phyloP scores from a whole-genome alignment of 2,329 filamentous ascomycete species.

The Talaromyces sp. region DNA sequence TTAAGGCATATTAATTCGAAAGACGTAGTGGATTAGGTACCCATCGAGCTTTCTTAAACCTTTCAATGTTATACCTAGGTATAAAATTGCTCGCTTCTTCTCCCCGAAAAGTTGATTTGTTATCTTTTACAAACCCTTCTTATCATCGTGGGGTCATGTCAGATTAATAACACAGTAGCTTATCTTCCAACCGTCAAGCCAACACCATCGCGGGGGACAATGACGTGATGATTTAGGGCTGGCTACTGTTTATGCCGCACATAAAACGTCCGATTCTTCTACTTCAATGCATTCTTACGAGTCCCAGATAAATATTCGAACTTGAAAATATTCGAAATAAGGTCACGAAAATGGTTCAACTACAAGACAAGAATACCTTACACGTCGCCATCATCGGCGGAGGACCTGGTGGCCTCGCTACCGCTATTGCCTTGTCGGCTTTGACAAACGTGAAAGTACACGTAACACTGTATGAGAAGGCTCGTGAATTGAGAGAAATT shows the following conservation, averaged over 20 bases:
- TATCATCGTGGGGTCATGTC: too few relatives aligned
- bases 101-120: too few relatives aligned
- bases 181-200: background rate
- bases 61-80: too few relatives aligned
- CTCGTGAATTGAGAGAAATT: constrained; percentile 44
- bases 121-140: too few relatives aligned
- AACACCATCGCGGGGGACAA: constrained; percentile 8
- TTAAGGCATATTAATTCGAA: too few relatives aligned
- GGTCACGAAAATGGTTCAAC: background rate
- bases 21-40: too few relatives aligned
- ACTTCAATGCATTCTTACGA: background rate
- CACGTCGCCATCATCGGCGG: constrained; percentile 40
- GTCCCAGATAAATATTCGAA: background rate
- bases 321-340: too few relatives aligned
- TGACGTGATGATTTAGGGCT: constrained; percentile 5
- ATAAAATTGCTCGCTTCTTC: too few relatives aligned
- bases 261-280: background rate
- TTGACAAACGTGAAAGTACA: constrained; percentile 39
- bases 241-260: background rate
- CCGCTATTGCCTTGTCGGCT: constrained; percentile 45
- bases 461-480: constrained; percentile 45
- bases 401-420: constrained; percentile 40
- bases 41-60: too few relatives aligned
- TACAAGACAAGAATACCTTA: constrained; percentile 17
- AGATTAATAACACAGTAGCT: background rate